Percentiles rank a stretch among this genome's conserved stretches.
phyloP scores from a whole-genome alignment of 148 eudicot species.

The Cornus florida region DNA sequence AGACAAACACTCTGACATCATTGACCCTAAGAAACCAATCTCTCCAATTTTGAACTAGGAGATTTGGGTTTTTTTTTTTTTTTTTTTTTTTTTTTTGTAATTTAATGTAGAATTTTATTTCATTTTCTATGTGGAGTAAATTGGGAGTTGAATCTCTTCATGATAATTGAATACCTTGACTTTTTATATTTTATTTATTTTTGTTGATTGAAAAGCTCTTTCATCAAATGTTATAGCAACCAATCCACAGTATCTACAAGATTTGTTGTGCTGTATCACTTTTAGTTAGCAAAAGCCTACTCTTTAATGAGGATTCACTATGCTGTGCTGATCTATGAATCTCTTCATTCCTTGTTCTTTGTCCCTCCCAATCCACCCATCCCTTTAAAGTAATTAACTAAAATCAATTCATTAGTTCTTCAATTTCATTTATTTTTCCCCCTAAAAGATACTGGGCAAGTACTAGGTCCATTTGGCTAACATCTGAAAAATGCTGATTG shows the following conservation, averaged over 20 bases:
- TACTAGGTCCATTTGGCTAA: too few relatives aligned
- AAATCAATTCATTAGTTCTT: too few relatives aligned
- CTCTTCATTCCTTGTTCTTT: too few relatives aligned
- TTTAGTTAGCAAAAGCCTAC: background rate
- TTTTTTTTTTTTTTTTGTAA: too few relatives aligned
- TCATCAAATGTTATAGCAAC: background rate
- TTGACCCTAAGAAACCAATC: background rate
- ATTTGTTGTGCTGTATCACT: background rate
- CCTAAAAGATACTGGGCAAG: too few relatives aligned
- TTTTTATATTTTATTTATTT: too few relatives aligned
- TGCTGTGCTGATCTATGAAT: background rate
- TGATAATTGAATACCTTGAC: too few relatives aligned
- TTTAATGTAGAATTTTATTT: too few relatives aligned
- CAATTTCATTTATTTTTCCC: too few relatives aligned
- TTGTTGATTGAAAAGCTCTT: background rate
- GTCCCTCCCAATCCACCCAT: background rate
- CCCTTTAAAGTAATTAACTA: background rate
- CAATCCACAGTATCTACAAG: background rate
- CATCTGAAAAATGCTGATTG: too few relatives aligned
- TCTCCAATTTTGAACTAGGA: background rate
- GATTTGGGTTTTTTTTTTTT: background rate
- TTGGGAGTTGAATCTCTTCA: background rate
- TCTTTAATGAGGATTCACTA: background rate
- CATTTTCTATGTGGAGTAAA: too few relatives aligned
- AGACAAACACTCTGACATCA: background rate